These are phyloP conservation scores for Glaciozyma antarctica DNA, from an alignment of 768 basidiomycete species.

Conservation along the genomic window DNA sequence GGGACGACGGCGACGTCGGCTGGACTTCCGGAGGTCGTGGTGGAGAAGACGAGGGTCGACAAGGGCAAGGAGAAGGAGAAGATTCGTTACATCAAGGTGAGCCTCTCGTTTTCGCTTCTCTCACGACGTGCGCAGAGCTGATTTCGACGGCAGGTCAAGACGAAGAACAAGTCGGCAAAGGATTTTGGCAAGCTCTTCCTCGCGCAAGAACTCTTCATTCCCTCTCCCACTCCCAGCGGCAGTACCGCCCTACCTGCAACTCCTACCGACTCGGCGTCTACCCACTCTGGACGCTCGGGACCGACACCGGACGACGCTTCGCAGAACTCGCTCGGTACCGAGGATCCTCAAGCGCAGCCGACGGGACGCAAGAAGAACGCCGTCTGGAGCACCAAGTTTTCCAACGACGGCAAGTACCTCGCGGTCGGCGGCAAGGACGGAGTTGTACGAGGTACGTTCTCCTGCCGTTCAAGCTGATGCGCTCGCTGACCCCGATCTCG, in stretches of 20 bases:
- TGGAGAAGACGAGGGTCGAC: neutral
- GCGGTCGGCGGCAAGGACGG: slow-evolving; percentile 36
- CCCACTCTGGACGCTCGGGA: neutral
- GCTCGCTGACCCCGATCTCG: neutral
- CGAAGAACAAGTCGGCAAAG: slow-evolving; percentile 23
- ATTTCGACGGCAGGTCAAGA: slow-evolving; percentile 12
- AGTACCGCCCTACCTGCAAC: neutral
- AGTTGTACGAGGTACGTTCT: slow-evolving; percentile 29
- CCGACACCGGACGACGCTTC: neutral
- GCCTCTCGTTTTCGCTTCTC: neutral
- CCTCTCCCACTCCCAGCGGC: neutral
- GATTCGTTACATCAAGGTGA: slow-evolving; percentile 23
- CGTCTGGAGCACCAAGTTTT: slow-evolving; percentile 35
- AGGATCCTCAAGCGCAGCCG: neutral
- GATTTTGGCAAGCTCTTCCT: slow-evolving; percentile 34
- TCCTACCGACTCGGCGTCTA: neutral
- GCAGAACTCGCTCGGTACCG: neutral
- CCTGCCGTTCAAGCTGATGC: neutral
- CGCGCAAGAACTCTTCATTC: slow-evolving; percentile 33
- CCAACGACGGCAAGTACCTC: slow-evolving; percentile 33
- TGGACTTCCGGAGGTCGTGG: neutral
- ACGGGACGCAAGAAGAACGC: slow-evolving; percentile 27
- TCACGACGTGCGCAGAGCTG: neutral
- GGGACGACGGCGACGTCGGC: neutral
- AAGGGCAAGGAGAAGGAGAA: slow-evolving; percentile 14